phyloP scores from a whole-genome alignment of 768 basidiomycete species.

The Pleurotus platypus region DNA sequence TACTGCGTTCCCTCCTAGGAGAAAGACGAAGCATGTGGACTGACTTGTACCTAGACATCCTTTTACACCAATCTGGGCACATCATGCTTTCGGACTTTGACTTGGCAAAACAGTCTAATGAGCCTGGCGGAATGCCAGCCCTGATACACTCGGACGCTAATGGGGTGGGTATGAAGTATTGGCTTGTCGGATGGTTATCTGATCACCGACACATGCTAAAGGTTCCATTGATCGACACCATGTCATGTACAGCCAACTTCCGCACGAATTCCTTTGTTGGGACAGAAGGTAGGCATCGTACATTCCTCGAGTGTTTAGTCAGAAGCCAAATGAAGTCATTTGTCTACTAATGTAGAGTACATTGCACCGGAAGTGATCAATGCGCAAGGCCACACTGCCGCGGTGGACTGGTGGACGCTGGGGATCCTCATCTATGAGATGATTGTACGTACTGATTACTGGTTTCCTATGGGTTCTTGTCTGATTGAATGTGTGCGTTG shows the following conservation, averaged over 20 bases:
- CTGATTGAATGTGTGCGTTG: conserved; percentile 9
- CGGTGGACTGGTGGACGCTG: conserved; percentile 99
- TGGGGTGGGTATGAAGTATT: conserved; percentile 58
- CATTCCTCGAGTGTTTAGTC: conserved; percentile 16
- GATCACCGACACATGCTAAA: conserved; percentile 24
- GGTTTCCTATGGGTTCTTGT: conserved; percentile 29
- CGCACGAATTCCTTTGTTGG: conserved; percentile 99
- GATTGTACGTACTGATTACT: conserved; percentile 71
- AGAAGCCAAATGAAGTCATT: conserved; percentile 20
- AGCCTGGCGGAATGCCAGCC: conserved; percentile 81
- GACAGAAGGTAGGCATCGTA: conserved; percentile 77
- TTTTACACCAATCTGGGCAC: conserved; percentile 96
- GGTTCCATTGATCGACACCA: conserved; percentile 94
- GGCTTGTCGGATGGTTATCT: background rate
- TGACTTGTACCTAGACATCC: conserved; percentile 64
- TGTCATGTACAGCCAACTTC: conserved; percentile 96
- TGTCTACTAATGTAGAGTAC: conserved; percentile 62
- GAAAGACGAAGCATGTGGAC: too few species aligned
- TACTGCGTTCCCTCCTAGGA: conserved; percentile 15
- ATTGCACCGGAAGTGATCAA: conserved; percentile 99
- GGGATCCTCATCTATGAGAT: conserved; percentile 99
- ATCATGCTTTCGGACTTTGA: conserved; percentile 99
- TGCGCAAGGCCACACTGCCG: conserved; percentile 93
- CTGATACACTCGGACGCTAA: conserved; percentile 86
- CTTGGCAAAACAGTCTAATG: conserved; percentile 91